Evolutionary conservation across 352 stramenopile genomes (phyloP).

Genomic region (Nothophytophthora sp.): DNA sequence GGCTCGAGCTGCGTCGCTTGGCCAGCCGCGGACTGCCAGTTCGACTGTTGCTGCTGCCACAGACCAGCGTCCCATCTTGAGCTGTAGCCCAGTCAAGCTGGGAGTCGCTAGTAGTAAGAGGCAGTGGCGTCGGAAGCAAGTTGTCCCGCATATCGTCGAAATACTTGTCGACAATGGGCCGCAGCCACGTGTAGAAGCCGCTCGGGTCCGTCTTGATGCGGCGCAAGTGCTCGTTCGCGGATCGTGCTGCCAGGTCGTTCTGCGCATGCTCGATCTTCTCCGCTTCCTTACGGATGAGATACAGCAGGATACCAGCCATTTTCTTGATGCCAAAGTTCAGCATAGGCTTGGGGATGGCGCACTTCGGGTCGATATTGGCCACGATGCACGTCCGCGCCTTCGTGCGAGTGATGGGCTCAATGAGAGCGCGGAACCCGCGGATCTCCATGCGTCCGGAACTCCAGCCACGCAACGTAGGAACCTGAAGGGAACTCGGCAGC

Average conservation of each 20-base stretch:
- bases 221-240: conserved; percentile 52
- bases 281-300: conserved; percentile 73
- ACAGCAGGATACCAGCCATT: conserved; percentile 73
- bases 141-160: conserved; percentile 50
- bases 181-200: conserved; percentile 78
- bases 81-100: conserved; percentile 8
- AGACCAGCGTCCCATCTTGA: conserved; percentile 3
- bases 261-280: conserved; percentile 76
- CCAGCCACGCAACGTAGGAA: conserved; percentile 68
- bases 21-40: conserved; percentile 21
- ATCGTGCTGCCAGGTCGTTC: conserved; percentile 23
- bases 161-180: conserved; percentile 64
- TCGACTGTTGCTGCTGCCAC: conserved; percentile 10
- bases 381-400: conserved; percentile 76
- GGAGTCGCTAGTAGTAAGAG: conserved; percentile 6
- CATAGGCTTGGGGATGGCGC: conserved; percentile 61
- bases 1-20: conserved; percentile 22
- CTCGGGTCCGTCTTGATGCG: conserved; percentile 70
- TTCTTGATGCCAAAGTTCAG: conserved; percentile 89
- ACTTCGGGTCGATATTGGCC: conserved; percentile 80
- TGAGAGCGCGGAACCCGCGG: conserved; percentile 69
- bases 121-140: conserved; percentile 33
- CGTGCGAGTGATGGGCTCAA: conserved; percentile 72
- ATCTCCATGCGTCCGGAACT: conserved; percentile 75
- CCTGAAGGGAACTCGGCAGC: conserved; percentile 28